Evolutionary conservation across 1,284 basidiomycete species (phyloP).

Genomic region (Marasmius sp.): DNA sequence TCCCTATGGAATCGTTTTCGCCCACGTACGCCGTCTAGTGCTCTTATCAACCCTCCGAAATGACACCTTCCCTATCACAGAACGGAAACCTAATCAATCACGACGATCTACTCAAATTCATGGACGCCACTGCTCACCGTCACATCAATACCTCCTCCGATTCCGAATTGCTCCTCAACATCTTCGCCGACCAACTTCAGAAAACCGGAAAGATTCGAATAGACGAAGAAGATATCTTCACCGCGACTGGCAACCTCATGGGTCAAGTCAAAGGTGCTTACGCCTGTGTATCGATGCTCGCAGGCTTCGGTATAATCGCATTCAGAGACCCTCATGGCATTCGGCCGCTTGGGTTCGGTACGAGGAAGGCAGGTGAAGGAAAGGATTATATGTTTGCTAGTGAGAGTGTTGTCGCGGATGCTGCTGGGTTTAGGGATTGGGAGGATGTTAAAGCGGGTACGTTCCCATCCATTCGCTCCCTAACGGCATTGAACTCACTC

Average conservation of each 20-base stretch:
- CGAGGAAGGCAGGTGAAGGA: constrained; percentile 56
- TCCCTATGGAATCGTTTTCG: constrained; percentile 97
- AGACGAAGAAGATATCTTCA: constrained; percentile 99
- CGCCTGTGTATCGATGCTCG: constrained; percentile 97
- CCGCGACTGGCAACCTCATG: constrained; percentile 90
- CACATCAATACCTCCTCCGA: constrained; percentile 99
- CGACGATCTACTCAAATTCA: constrained; percentile 78
- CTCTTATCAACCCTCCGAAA: constrained; percentile 13
- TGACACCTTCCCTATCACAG: constrained; percentile 38
- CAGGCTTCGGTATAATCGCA: constrained; percentile 97
- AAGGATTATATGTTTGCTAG: constrained; percentile 91
- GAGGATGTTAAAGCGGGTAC: constrained; percentile 89
- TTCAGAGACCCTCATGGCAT: constrained; percentile 99
- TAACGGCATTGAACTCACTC: too few relatives aligned
- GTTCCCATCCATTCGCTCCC: too few relatives aligned
- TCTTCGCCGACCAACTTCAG: constrained; percentile 97
- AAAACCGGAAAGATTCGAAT: constrained; percentile 99
- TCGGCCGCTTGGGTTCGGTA: constrained; percentile 85
- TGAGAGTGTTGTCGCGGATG: constrained; percentile 96
- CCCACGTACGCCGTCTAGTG: constrained; percentile 69
- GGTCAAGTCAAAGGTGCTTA: constrained; percentile 89
- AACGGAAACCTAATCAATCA: constrained; percentile 99
- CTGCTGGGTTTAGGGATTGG: constrained; percentile 89
- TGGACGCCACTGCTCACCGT: constrained; percentile 95
- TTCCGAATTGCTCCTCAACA: constrained; percentile 96